phyloP scores from a whole-genome alignment of 495 filamentous ascomycete genomes.

The Oleoguttula mirabilis region DNA sequence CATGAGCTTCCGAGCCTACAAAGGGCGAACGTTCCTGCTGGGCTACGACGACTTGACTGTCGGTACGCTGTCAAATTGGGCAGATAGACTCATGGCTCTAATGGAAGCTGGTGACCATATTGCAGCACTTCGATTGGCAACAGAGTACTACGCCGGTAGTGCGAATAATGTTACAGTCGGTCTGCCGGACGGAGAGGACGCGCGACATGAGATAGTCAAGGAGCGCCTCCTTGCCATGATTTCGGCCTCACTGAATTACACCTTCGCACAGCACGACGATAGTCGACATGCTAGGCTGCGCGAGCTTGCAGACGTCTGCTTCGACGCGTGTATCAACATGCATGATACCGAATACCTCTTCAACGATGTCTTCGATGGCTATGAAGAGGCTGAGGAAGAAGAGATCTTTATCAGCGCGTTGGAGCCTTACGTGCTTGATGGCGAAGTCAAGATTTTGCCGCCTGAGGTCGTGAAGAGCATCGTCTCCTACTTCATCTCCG shows the following conservation, averaged over 20 bases:
- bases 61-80: slow-evolving; percentile 91
- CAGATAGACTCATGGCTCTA: slow-evolving; percentile 85
- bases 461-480: slow-evolving; percentile 77
- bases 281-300: slow-evolving; percentile 34
- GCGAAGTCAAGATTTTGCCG: slow-evolving; percentile 61
- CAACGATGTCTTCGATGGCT: slow-evolving; percentile 79
- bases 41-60: slow-evolving; percentile 83
- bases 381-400: slow-evolving; percentile 61
- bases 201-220: slow-evolving; percentile 69
- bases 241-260: slow-evolving; percentile 81
- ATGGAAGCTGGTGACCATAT: slow-evolving; percentile 95
- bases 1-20: slow-evolving; percentile 93
- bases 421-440: slow-evolving; percentile 73
- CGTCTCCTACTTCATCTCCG: slow-evolving; percentile 63
- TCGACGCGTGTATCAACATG: slow-evolving; percentile 68
- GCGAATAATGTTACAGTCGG: slow-evolving; percentile 86
- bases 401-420: slow-evolving; percentile 75
- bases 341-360: slow-evolving; percentile 71
- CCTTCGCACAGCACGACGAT: slow-evolving; percentile 48
- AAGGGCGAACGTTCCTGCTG: slow-evolving; percentile 81
- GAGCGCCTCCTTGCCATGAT: slow-evolving; percentile 92
- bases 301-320: slow-evolving; percentile 70
- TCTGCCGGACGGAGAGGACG: slow-evolving; percentile 67
- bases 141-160: slow-evolving; percentile 78
- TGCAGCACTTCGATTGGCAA: slow-evolving; percentile 77